Evolutionary conservation across 1,284 basidiomycete species (phyloP), one percentile per base, ranked within the genome.

Genomic region (Inonotus obliquus): DNA sequence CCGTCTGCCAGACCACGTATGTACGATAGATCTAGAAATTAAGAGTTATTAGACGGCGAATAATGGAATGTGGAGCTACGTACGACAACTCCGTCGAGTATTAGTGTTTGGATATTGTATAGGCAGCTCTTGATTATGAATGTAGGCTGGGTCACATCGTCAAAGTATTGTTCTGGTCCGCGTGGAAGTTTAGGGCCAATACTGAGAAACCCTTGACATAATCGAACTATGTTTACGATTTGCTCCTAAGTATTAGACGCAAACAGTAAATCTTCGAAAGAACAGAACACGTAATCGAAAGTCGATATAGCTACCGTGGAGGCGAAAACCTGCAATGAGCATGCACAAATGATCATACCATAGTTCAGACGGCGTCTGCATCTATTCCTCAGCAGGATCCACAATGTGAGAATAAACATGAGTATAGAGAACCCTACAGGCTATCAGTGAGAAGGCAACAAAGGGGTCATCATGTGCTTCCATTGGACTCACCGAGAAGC

Each of bases 401-500:
- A 47, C 21, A 47, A 47, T 9, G 45, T 47, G 13, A 47, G 45
- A 19, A 47, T 47, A 19, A 47, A 47, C 45, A n/a, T n/a, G n/a
- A n/a, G n/a, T n/a, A n/a, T n/a, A n/a, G n/a, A n/a, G n/a, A n/a
- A n/a, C n/a, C n/a, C n/a, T n/a, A n/a, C n/a, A n/a, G n/a, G n/a
- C n/a, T n/a, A n/a, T n/a, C n/a, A n/a, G n/a, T n/a, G n/a, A n/a
- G n/a, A n/a, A n/a, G n/a, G n/a, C n/a, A n/a, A n/a, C n/a, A n/a
- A n/a, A n/a, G n/a, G n/a, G n/a, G n/a, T n/a, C n/a, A n/a, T n/a
- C n/a, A n/a, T n/a, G n/a, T n/a, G n/a, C n/a, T n/a, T n/a, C n/a
- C n/a, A n/a, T n/a, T n/a, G n/a, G n/a, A 39, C 68, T 35, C 39
- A 70, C 70, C 70, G 56, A 69, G 71, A 23, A 72, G 65, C n/a